phyloP scores from a whole-genome alignment of 108 stramenopile genomes.

The Discostella pseudostelligera region DNA sequence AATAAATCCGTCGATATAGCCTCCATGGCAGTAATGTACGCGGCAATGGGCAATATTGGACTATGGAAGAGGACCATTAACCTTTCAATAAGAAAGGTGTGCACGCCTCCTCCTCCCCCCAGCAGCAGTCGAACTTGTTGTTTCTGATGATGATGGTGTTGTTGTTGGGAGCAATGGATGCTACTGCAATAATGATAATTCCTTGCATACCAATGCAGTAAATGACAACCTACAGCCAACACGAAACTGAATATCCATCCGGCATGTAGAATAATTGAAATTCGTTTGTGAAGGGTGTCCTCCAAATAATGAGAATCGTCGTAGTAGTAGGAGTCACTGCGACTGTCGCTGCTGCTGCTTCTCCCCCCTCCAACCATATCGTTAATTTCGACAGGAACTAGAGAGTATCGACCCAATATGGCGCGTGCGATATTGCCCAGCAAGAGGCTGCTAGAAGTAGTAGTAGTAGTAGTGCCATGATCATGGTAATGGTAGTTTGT shows the following conservation, averaged over 20 bases:
- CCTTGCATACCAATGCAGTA: background rate
- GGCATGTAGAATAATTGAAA: constrained; percentile 20
- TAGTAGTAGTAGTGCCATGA: no score
- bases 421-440: constrained; percentile 4
- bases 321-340: no score
- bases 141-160: background rate
- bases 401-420: constrained; percentile 30
- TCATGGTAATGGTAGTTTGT: no score
- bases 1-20: constrained; percentile 68
- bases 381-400: constrained; percentile 5
- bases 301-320: no score
- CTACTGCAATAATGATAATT: no score
- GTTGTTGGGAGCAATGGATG: no score
- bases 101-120: background rate
- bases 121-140: background rate
- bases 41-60: constrained; percentile 39
- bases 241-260: constrained; percentile 64
- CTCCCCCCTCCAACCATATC: background rate
- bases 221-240: constrained; percentile 39
- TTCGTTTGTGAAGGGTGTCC: no score
- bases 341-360: background rate
- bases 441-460: background rate
- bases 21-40: constrained; percentile 61
- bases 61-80: background rate
- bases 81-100: no score